phyloP scores from a whole-genome alignment of 371 early-diverging fungal species.

The Zychaea mexicana region DNA sequence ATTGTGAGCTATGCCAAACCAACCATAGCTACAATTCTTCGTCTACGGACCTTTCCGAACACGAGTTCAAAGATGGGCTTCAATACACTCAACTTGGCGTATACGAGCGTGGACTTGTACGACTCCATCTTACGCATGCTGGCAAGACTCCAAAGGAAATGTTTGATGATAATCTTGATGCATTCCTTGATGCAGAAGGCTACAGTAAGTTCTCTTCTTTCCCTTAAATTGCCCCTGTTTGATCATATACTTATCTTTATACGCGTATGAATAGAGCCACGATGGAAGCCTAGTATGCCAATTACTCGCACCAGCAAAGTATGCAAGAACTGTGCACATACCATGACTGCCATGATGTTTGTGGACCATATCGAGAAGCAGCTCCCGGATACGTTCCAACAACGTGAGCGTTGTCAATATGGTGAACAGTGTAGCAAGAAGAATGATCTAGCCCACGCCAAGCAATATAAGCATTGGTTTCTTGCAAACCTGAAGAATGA shows the following conservation, averaged over 20 bases:
- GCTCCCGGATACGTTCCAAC: slow-evolving; percentile 11
- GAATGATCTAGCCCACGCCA: slow-evolving; percentile 31
- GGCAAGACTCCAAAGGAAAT: slow-evolving; percentile 21
- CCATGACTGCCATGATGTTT: slow-evolving; percentile 31
- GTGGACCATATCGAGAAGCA: slow-evolving; percentile 15
- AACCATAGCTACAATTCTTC: not conserved
- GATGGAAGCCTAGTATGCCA: slow-evolving; percentile 37
- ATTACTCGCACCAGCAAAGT: slow-evolving; percentile 29
- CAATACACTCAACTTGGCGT: slow-evolving; percentile 25
- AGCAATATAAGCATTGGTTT: slow-evolving; percentile 48
- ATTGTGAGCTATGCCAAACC: slow-evolving; percentile 45
- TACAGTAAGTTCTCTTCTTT: slow-evolving; percentile 37
- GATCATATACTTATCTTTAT: not conserved
- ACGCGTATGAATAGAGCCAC: too few relatives aligned
- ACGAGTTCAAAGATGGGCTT: slow-evolving; percentile 10
- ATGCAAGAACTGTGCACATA: slow-evolving; percentile 37
- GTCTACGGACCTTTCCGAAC: not conserved
- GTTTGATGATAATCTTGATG: slow-evolving; percentile 25
- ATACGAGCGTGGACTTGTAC: slow-evolving; percentile 26
- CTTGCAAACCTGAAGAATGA: slow-evolving; percentile 5
- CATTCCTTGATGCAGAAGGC: slow-evolving; percentile 12
- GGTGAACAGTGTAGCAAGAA: slow-evolving; percentile 49
- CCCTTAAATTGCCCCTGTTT: not conserved
- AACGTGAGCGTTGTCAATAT: slow-evolving; percentile 37
- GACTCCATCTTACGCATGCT: slow-evolving; percentile 24